A percentile compares a stretch with the other conserved stretches of the same genome.
Evolutionary conservation across 805 yeast species (phyloP).

Genomic region (Limtongia smithiae): DNA sequence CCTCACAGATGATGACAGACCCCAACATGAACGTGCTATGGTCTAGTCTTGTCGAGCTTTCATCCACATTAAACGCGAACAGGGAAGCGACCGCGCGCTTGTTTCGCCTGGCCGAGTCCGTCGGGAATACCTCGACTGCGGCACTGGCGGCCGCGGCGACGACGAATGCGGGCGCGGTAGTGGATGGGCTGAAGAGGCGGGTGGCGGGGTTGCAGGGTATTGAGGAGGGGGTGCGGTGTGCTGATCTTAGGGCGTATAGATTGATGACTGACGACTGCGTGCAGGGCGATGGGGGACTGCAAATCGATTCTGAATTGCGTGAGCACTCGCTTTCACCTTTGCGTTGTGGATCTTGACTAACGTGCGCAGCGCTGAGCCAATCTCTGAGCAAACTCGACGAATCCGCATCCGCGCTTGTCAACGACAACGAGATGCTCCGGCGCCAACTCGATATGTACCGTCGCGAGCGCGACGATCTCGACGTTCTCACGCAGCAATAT

Average conservation of each 20-base stretch:
- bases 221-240: too few species aligned
- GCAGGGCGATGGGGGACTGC: not conserved
- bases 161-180: conserved; percentile 8
- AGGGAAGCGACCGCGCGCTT: conserved; percentile 26
- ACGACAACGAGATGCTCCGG: conserved; percentile 16
- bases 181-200: conserved; percentile 5
- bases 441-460: conserved; percentile 7
- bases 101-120: conserved; percentile 25
- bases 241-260: too few species aligned
- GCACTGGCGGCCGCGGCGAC: conserved; percentile 12
- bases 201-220: not conserved
- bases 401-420: conserved; percentile 1
- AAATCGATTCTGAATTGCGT: too few species aligned
- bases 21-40: conserved; percentile 26
- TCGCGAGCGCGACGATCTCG: conserved; percentile 23
- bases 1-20: conserved; percentile 13
- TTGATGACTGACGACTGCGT: not conserved
- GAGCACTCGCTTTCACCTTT: too few species aligned
- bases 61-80: conserved; percentile 17
- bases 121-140: conserved; percentile 13
- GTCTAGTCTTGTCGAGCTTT: conserved; percentile 24
- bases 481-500: conserved; percentile 20
- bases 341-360: not conserved
- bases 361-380: not conserved
- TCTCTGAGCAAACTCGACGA: too few species aligned